A percentile compares a stretch with the other conserved stretches of the same genome.
These are phyloP conservation scores for Yarrowia sp. DNA, from an alignment of 805 yeast species.

Conservation along the genomic window DNA sequence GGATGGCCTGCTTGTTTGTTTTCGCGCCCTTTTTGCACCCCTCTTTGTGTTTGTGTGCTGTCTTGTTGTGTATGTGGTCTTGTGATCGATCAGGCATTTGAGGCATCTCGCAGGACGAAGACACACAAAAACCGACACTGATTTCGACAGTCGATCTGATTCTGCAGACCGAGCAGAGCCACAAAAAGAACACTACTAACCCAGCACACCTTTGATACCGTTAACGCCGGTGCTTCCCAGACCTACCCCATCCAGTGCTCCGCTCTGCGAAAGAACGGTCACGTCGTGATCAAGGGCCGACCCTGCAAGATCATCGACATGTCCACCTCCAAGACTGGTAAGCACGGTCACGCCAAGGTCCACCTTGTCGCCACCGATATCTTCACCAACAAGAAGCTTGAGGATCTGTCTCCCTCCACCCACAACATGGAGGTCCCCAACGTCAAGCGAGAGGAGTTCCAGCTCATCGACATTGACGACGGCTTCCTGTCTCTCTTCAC, in stretches of 20 bases:
- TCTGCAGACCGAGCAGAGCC: too few species aligned
- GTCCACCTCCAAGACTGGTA: slow-evolving; percentile 99
- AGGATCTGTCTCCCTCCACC: slow-evolving; percentile 99
- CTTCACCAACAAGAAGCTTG: slow-evolving; percentile 98
- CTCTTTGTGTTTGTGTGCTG: background rate
- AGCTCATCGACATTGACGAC: slow-evolving; percentile 94
- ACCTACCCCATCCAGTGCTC: slow-evolving; percentile 99
- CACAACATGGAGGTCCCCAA: slow-evolving; percentile 99
- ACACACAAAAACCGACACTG: too few species aligned
- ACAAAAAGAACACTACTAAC: background rate
- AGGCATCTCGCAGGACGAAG: background rate
- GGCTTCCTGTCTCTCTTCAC: slow-evolving; percentile 97
- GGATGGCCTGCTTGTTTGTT: too few species aligned
- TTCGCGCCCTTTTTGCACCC: background rate
- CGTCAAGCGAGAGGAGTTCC: slow-evolving; percentile 93
- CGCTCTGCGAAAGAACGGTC: slow-evolving; percentile 99
- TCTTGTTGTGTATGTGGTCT: background rate
- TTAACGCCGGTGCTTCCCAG: slow-evolving; percentile 97
- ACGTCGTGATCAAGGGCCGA: slow-evolving; percentile 97
- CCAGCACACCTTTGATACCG: slow-evolving; percentile 94
- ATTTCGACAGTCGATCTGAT: too few species aligned
- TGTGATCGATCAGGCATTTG: background rate
- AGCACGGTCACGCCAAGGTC: slow-evolving; percentile 99
- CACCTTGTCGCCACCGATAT: slow-evolving; percentile 98
- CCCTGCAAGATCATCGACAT: slow-evolving; percentile 99